Evolutionary conservation across 148 eudicot genomes (phyloP), one percentile per base, ranked within the genome.

Genomic region (Simmondsia chinensis): DNA sequence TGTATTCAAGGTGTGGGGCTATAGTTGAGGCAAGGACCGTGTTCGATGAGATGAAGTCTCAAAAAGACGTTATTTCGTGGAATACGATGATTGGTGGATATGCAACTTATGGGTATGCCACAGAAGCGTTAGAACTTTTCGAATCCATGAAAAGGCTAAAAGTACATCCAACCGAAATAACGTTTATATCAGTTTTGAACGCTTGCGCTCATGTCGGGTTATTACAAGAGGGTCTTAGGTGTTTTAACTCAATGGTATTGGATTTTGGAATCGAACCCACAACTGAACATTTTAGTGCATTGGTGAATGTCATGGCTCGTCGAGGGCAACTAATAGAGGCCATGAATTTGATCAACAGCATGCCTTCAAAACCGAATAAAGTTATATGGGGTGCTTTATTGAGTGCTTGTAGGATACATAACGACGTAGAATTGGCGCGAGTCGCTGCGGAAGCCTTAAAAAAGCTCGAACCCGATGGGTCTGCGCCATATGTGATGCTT

Each of bases 1-100:
- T 75, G 82, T 75, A 75, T 46, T 68, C 77, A 27, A 71, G 74
- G 38, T 75, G 82, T 59, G 82, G 77, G 37, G 82, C 74, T 9
- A 59, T 71, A 41, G 6, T 13, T 20, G 71, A 63, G 46, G 77
- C 74, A 2, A 63, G 50, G 38, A 22, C 51, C 32, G 41, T 71
- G 33, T 75, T 75, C 57, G 65, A 71, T 43, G 70, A 60, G 42
- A 67, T 68, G 69, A 70, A 48, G 28, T 25, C 23, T 17, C 33
- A 44, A 39, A 68, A 54, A 43, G 61, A 71, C 57, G 77, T 71
- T 25, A 68, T 75, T 3, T 54, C 74, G 30, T 75, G 82, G 77
- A 75, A 71, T 46, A 77, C 82, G 18, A 75, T 75, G 61, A 71
- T 75, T 34, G 71, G 74, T 46, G 82, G 74, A 20, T 71, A 71